phyloP scores from a whole-genome alignment of 1,139 yeast species.

The Yamadazyma kanchanaburiensis region DNA sequence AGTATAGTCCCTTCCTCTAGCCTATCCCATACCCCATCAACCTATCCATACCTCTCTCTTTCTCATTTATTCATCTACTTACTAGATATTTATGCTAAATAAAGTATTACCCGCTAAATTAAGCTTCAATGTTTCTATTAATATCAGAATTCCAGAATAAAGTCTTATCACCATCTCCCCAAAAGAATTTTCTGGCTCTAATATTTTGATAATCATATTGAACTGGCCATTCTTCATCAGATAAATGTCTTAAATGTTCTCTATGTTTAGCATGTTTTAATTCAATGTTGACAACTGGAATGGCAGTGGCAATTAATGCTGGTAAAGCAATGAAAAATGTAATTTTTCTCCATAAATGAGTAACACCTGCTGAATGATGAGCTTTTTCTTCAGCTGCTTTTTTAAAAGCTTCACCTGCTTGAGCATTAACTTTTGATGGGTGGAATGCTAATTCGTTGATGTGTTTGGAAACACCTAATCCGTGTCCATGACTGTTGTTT shows the following conservation, averaged over 20 bases:
- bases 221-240: constrained; percentile 89
- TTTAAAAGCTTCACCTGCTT: constrained; percentile 44
- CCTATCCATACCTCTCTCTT: too few species aligned
- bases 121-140: constrained; percentile 71
- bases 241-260: constrained; percentile 68
- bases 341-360: constrained; percentile 82
- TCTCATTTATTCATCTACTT: too few species aligned
- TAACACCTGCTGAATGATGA: constrained; percentile 76
- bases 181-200: constrained; percentile 83
- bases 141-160: constrained; percentile 92
- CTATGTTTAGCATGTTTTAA: constrained; percentile 87
- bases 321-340: constrained; percentile 80
- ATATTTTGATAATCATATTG: constrained; percentile 90
- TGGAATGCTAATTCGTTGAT: constrained; percentile 39
- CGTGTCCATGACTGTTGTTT: constrained; percentile 39
- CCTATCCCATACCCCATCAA: too few species aligned
- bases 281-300: constrained; percentile 80
- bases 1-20: too few species aligned
- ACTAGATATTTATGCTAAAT: too few species aligned
- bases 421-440: constrained; percentile 26
- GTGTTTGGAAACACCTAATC: constrained; percentile 35
- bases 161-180: constrained; percentile 99
- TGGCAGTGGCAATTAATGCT: constrained; percentile 68
- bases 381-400: constrained; percentile 53
- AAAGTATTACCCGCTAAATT: too few species aligned